Evolutionary conservation across 2,329 filamentous ascomycete genomes (phyloP).

Genomic region (Basipetospora chlamydospora): DNA sequence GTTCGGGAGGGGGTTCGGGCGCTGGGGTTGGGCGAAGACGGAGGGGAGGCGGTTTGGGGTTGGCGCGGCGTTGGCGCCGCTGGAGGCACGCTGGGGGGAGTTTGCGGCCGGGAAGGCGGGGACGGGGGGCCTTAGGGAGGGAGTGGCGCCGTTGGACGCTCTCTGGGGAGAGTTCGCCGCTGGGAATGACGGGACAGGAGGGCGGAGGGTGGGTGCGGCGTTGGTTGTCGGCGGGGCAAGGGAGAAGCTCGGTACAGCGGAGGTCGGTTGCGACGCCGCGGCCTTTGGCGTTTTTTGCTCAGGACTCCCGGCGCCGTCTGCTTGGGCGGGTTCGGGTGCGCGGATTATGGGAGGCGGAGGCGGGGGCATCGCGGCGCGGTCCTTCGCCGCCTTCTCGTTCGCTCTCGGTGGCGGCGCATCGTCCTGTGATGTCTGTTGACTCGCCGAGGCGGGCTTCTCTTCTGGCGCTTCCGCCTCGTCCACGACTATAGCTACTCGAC

Average conservation of each 20-base stretch:
- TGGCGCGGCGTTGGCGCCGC: constrained; percentile 20
- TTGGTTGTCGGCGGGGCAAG: constrained; percentile 14
- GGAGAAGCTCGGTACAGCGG: constrained; percentile 16
- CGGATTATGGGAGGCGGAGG: constrained; percentile 19
- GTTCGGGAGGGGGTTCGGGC: constrained; percentile 27
- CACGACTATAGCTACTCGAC: too few relatives aligned
- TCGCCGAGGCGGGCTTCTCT: not conserved
- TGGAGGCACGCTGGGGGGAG: constrained; percentile 33
- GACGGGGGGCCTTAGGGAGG: constrained; percentile 11
- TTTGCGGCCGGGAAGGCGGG: constrained; percentile 34
- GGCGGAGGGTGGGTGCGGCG: constrained; percentile 9
- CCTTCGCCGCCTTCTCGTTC: constrained; percentile 1
- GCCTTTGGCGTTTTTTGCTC: constrained; percentile 40
- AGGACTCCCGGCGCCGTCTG: constrained; percentile 10
- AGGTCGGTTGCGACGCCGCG: constrained; percentile 12
- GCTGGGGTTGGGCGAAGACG: constrained; percentile 33
- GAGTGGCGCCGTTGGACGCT: not conserved
- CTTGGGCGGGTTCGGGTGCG: constrained; percentile 10
- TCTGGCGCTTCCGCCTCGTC: not conserved
- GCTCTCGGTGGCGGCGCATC: not conserved
- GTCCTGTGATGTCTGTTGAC: not conserved
- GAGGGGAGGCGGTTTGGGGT: constrained; percentile 19
- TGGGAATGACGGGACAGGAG: constrained; percentile 4
- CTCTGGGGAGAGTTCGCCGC: not conserved
- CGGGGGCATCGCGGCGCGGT: constrained; percentile 8